Evolutionary conservation across 495 filamentous ascomycete genomes (phyloP).

Genomic region (Aspergillus avenaceus): DNA sequence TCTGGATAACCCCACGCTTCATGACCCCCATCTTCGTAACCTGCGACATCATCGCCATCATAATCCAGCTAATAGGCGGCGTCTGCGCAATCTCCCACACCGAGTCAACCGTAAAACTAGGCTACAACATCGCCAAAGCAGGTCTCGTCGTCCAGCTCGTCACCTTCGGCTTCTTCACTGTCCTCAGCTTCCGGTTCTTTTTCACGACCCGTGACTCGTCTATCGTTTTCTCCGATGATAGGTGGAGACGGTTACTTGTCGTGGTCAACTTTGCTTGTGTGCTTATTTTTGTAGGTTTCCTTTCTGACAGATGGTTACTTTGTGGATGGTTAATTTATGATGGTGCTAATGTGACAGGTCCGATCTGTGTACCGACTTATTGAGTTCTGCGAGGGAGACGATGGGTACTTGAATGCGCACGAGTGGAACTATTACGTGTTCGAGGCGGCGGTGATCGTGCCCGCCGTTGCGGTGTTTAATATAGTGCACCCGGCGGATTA

Average conservation of each 20-base stretch:
- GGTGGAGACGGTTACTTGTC: slow-evolving; percentile 49
- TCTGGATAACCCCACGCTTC: slow-evolving; percentile 45
- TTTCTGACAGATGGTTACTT: no score
- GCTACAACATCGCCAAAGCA: slow-evolving; percentile 35
- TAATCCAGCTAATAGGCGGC: slow-evolving; percentile 25
- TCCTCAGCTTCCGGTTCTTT: slow-evolving; percentile 33
- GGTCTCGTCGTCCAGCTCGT: slow-evolving; percentile 39
- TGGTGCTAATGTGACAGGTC: no score
- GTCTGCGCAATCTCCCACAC: slow-evolving; percentile 30
- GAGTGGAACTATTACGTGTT: slow-evolving; percentile 62
- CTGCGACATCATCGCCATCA: slow-evolving; percentile 26
- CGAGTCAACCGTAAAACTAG: slow-evolving; percentile 23
- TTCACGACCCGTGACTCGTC: slow-evolving; percentile 39
- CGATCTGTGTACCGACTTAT: slow-evolving; percentile 59
- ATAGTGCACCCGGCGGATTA: slow-evolving; percentile 46
- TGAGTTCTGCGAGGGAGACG: slow-evolving; percentile 55
- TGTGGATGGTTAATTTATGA: not conserved
- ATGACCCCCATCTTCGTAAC: slow-evolving; percentile 30
- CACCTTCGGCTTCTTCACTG: slow-evolving; percentile 40
- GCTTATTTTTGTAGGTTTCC: slow-evolving; percentile 55
- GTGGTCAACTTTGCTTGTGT: slow-evolving; percentile 48
- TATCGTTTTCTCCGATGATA: slow-evolving; percentile 18
- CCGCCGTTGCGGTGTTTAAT: slow-evolving; percentile 44
- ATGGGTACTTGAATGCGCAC: slow-evolving; percentile 47
- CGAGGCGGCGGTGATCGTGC: slow-evolving; percentile 53